Evolutionary conservation across 768 basidiomycete genomes (phyloP).

Genomic region (Hericium rajendrae): DNA sequence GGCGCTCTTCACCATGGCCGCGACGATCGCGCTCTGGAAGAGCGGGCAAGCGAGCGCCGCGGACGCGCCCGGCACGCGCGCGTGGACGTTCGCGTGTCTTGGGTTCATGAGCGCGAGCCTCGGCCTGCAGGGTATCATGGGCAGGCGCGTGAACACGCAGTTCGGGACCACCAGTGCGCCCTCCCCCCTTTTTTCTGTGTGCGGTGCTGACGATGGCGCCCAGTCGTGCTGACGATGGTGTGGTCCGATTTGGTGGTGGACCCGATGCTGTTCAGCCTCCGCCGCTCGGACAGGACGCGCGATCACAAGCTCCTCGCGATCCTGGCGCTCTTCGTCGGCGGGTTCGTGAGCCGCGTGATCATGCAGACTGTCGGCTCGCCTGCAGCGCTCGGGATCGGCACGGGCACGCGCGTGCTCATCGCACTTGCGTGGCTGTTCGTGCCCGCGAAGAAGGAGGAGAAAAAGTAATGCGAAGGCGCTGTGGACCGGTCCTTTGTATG

Average conservation of each 20-base stretch:
- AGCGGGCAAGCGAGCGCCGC: conserved; percentile 43
- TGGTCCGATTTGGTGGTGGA: conserved; percentile 87
- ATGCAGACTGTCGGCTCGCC: conserved; percentile 51
- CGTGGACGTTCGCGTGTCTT: conserved; percentile 73
- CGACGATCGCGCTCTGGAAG: conserved; percentile 63
- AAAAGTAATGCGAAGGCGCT: no score
- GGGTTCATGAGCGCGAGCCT: conserved; percentile 74
- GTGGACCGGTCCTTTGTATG: no score
- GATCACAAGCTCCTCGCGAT: conserved; percentile 69
- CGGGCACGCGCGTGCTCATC: conserved; percentile 52
- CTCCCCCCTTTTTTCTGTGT: neutral
- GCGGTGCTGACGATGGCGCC: neutral
- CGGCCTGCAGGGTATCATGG: conserved; percentile 81
- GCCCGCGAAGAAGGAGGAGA: conserved; percentile 27
- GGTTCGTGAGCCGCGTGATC: conserved; percentile 54
- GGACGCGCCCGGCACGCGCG: conserved; percentile 44
- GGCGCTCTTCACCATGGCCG: conserved; percentile 65
- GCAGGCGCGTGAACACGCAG: conserved; percentile 70
- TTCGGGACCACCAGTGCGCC: conserved; percentile 66
- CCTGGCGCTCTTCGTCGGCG: conserved; percentile 62
- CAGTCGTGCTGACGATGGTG: conserved; percentile 76
- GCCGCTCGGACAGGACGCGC: conserved; percentile 40
- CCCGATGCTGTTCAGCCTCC: conserved; percentile 56
- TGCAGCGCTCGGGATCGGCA: conserved; percentile 52
- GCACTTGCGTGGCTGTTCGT: conserved; percentile 59